phyloP scores from a whole-genome alignment of 306 rosid genomes.

The cucumber (Cucumis sativus) region DNA sequence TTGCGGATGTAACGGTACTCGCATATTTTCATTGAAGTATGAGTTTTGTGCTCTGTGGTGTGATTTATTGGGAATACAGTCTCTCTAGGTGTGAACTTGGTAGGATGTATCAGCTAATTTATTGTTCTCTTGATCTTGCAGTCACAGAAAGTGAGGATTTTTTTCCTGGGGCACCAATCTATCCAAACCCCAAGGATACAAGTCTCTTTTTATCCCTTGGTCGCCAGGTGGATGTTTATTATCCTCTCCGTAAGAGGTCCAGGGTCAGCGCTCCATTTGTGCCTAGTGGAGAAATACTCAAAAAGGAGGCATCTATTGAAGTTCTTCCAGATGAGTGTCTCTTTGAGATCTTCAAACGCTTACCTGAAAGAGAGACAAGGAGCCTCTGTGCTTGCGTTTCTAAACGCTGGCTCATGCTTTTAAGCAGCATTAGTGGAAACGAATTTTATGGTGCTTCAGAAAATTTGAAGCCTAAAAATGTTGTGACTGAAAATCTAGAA shows the following conservation, averaged over 20 bases:
- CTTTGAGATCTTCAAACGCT: constrained; percentile 78
- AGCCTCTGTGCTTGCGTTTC: constrained; percentile 66
- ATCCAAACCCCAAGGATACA: constrained; percentile 67
- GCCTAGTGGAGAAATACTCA: constrained; percentile 34
- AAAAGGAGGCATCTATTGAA: constrained; percentile 54
- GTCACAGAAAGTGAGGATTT: constrained; percentile 69
- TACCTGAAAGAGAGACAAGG: constrained; percentile 70
- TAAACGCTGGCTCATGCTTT: constrained; percentile 82
- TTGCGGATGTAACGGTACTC: not conserved
- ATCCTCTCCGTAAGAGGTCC: constrained; percentile 64
- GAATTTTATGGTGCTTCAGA: constrained; percentile 31
- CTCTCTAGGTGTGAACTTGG: not conserved
- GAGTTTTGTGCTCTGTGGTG: not conserved
- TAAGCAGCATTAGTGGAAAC: constrained; percentile 45
- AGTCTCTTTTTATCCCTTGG: constrained; percentile 68
- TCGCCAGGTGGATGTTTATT: constrained; percentile 38
- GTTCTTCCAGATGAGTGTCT: constrained; percentile 86
- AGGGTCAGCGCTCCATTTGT: constrained; percentile 45
- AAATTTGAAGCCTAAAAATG: constrained; percentile 11
- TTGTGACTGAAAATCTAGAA: constrained; percentile 14
- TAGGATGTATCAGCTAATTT: not conserved
- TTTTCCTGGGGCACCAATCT: constrained; percentile 55
- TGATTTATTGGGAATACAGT: not conserved
- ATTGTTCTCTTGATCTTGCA: constrained; percentile 4
- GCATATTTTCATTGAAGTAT: not conserved